These are phyloP conservation scores for Podospora conica DNA, from an alignment of 495 filamentous ascomycete genomes.

Conservation along the genomic window DNA sequence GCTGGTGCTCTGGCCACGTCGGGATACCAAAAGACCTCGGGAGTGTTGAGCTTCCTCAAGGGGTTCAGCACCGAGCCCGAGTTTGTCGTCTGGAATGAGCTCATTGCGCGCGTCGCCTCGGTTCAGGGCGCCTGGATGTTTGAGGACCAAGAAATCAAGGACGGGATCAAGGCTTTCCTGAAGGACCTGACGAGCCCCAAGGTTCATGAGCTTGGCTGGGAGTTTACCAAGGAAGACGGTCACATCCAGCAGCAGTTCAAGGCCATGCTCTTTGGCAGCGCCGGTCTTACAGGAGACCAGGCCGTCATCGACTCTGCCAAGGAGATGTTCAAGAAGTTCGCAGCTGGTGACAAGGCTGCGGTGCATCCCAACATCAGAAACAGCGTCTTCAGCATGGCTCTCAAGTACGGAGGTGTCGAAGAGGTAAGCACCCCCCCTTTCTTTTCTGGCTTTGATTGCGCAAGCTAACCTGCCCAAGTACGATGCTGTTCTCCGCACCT, in stretches of 20 bases:
- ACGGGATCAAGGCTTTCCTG: conserved; percentile 77
- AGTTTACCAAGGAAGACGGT: conserved; percentile 73
- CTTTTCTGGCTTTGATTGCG: conserved; percentile 1
- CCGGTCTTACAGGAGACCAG: conserved; percentile 61
- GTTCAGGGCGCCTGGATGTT: conserved; percentile 85
- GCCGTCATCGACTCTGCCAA: conserved; percentile 55
- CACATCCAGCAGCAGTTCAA: conserved; percentile 89
- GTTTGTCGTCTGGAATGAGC: conserved; percentile 93
- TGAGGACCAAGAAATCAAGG: conserved; percentile 64
- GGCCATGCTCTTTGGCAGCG: conserved; percentile 59
- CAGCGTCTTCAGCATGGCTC: conserved; percentile 63
- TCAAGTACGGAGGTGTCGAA: conserved; percentile 65
- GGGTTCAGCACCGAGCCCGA: conserved; percentile 77
- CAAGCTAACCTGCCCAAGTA: conserved; percentile 44
- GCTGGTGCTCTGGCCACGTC: conserved; percentile 84
- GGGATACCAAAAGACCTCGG: conserved; percentile 90
- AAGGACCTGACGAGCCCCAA: conserved; percentile 65
- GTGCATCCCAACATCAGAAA: conserved; percentile 68
- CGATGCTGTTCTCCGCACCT: conserved; percentile 73
- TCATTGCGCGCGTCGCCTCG: conserved; percentile 65
- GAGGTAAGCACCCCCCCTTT: conserved; percentile 47
- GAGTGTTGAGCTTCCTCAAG: conserved; percentile 75
- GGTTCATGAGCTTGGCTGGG: conserved; percentile 82
- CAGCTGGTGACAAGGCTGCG: conserved; percentile 57
- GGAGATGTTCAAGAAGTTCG: conserved; percentile 68